Percentiles rank a stretch among this genome's conserved stretches.
Conservation (phyloP, 805 yeast species). For the Kodamaea neixiangensis region DNA sequence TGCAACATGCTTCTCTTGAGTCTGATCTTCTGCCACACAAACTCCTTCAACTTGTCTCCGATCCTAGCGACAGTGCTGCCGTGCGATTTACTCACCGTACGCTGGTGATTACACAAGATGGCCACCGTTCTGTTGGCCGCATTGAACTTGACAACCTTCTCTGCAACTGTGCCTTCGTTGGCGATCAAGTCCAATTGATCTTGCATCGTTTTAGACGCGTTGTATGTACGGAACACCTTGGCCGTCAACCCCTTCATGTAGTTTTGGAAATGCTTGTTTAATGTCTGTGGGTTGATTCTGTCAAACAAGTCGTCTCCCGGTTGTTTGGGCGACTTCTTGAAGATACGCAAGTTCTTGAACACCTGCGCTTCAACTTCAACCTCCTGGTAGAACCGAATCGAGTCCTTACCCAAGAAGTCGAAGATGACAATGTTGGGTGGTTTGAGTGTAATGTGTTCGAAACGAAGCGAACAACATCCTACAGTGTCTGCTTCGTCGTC, state of each 20-base stretch:
- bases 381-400: conserved; percentile 87
- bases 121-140: conserved; percentile 97
- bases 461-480: conserved; percentile 93
- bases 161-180: conserved; percentile 85
- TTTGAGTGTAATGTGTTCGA: conserved; percentile 80
- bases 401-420: conserved; percentile 95
- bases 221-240: conserved; percentile 95
- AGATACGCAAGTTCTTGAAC: conserved; percentile 81
- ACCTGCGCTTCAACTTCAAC: conserved; percentile 92
- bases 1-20: conserved; percentile 68
- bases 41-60: conserved; percentile 72
- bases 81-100: conserved; percentile 85
- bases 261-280: conserved; percentile 84
- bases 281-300: conserved; percentile 76
- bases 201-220: conserved; percentile 96
- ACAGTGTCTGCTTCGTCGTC: conserved; percentile 98
- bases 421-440: conserved; percentile 87
- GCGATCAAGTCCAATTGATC: conserved; percentile 83
- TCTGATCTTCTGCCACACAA: conserved; percentile 82
- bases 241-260: conserved; percentile 95
- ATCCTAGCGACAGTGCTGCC: conserved; percentile 80
- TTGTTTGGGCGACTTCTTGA: conserved; percentile 84
- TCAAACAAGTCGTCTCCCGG: conserved; percentile 94
- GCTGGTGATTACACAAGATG: conserved; percentile 94
- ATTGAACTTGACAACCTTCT: conserved; percentile 82